These are phyloP conservation scores for Bipolaris zeicola DNA, from an alignment of 2,329 filamentous ascomycete genomes.

Conservation along the genomic window DNA sequence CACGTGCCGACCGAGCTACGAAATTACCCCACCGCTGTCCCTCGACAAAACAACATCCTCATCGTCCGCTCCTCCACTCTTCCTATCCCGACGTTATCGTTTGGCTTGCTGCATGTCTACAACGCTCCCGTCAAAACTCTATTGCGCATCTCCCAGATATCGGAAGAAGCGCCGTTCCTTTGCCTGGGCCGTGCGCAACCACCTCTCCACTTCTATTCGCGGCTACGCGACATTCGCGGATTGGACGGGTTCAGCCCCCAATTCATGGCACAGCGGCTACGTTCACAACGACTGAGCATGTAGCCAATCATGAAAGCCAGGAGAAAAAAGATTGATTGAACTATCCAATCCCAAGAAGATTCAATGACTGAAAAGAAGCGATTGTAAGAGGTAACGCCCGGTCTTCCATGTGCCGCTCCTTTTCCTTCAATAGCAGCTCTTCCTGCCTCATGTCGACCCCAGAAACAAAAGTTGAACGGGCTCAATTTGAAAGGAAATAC, in stretches of 20 bases:
- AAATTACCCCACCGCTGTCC: constrained; percentile 44
- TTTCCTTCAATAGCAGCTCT: constrained; percentile 37
- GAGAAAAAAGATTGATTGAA: constrained; percentile 35
- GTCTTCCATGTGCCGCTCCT: constrained; percentile 33
- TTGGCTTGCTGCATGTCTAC: constrained; percentile 8
- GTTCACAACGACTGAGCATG: constrained; percentile 32
- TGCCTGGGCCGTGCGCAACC: constrained; percentile 41
- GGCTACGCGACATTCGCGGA: constrained; percentile 49
- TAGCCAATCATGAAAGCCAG: constrained; percentile 38
- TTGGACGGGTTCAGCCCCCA: constrained; percentile 48
- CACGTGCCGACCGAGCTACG: constrained; percentile 37
- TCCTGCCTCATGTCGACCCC: constrained; percentile 37
- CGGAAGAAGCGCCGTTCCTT: constrained; percentile 30
- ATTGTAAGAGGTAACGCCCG: constrained; percentile 48
- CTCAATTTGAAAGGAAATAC: constrained; percentile 32
- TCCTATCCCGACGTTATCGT: constrained; percentile 15
- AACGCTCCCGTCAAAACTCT: constrained; percentile 3
- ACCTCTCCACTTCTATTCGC: constrained; percentile 46
- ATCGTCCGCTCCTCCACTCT: constrained; percentile 16
- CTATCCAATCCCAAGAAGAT: constrained; percentile 36
- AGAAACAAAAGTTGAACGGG: constrained; percentile 43
- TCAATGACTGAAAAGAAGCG: constrained; percentile 41
- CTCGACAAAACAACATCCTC: constrained; percentile 33
- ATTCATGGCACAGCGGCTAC: constrained; percentile 48
- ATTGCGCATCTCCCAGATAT: constrained; percentile 15